Evolutionary conservation across 164 flowering plant species (phyloP), one percentile per base, ranked within the genome.

Genomic region (Stephania japonica): DNA sequence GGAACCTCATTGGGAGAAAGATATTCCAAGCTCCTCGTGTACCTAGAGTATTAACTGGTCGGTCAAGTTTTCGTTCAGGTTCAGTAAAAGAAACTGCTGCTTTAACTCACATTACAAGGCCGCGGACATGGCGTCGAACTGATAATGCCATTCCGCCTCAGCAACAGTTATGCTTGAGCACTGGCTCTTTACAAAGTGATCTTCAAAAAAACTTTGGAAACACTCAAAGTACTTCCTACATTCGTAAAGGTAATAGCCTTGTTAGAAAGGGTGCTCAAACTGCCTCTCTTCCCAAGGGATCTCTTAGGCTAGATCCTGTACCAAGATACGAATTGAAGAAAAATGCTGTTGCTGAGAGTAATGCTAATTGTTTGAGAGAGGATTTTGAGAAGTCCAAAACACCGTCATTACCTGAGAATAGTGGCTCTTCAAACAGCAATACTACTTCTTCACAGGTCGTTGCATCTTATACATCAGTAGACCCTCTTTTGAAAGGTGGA

Each of bases 221-320:
- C 26, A 56, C 26, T 70, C 86, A 75, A 71, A 80, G 75, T 73
- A 82, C 80, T 73, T 83, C 97, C 64, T 94, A 94, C 75, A 74
- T 94, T 74, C 99, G 98, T 49, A 91, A 88, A 78, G 96, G 99
- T 24, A 89, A 93, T 82, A 92, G 96, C 81, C 91, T 94, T 74
- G 93, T 94, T 18, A 83, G 98, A 76, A 90, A 87, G 24, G 72
- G 83, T 76, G 63, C 78, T 78, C 75, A 86, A 43, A 76, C 25
- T 67, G 67, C 79, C 65, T 42, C 83, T 71, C 43, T 44, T 72
- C 42, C 86, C 25, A 76, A 65, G 42, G 78, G 65, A 56, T 73
- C 73, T 62, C 68, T 75, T 78, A 75, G 50, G 79, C 73, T 80
- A 76, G 80, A 72, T 81, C 68, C 82, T 72, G 26, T 77, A 18